Base-by-base conservation (phyloP, 352 stramenopile species). In the Pilasporangium apinafurcum region DNA sequence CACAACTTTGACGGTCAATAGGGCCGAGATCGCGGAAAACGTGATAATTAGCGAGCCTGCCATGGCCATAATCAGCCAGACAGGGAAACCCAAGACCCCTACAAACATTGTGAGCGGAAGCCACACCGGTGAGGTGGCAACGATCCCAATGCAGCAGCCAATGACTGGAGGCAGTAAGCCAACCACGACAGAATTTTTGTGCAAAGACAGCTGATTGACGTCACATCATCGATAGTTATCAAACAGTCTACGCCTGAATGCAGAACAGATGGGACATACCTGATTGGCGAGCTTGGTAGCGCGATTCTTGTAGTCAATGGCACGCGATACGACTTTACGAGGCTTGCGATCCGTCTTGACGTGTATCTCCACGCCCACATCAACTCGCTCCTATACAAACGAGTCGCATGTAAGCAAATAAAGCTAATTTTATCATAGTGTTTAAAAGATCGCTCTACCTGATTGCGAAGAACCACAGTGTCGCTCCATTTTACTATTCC, bases 141-240 rank as follows among this genome's bases (percentile, higher is more conserved):
- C 32, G 25, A 84, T 37, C 10, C 72, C 69, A 29, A 70, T 16
- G 35, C 82, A 28, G 29, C 59, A 78, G 14, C 68, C 70, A 1
- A 62, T 35, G 4, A 86, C 28, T 1, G 62, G 63, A 12, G 75
- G 68, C 5, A 85, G 33, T 8, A 91, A 33, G 0, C 68, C 62
- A 26, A 85, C 31, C 0, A 59, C 59, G 10, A 79, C 66, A 21
- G 71, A 62, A 16, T 87, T 87, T 50, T 66, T 73, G 39, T 84
- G 69, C 26, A 84, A 44, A 2, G 56, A 63, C n/a, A 87, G 54
- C 75, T 86, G 6, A 9, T 9, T 38, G 5, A 29, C 9, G 42
- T 33, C 18, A 41, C 24, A 42, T 32, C 10, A 40, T n/a, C 36
- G 26, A 38, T 8, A 47, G 21, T 4, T 17, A 25, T 24, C 21